These are phyloP conservation scores for Chalciporus sphaerocephalus DNA, from an alignment of 768 basidiomycete genomes.

Conservation along the genomic window DNA sequence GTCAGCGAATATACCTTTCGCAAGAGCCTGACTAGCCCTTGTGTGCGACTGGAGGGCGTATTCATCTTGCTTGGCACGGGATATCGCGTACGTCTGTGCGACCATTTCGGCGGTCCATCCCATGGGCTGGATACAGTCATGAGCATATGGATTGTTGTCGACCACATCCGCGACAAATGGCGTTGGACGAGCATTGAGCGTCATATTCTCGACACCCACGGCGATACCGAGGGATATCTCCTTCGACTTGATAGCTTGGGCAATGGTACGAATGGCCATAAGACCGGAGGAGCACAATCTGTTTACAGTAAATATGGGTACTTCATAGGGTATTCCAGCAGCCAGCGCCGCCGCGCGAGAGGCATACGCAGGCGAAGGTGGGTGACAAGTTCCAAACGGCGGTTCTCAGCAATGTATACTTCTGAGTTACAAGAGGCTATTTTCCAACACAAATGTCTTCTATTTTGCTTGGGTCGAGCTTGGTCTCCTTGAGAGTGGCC, in stretches of 20 bases:
- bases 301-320: conserved; percentile 89
- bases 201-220: conserved; percentile 80
- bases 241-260: conserved; percentile 78
- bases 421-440: conserved; percentile 14
- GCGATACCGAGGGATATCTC: conserved; percentile 88
- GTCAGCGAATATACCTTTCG: conserved; percentile 68
- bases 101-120: conserved; percentile 95
- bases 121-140: conserved; percentile 86
- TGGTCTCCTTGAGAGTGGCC: conserved; percentile 64
- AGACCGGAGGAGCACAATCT: conserved; percentile 91
- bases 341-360: conserved; percentile 84
- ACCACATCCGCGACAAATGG: conserved; percentile 61
- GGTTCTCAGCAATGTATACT: not conserved
- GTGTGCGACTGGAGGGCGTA: conserved; percentile 86
- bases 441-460: conserved; percentile 83
- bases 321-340: conserved; percentile 81
- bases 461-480: conserved; percentile 64
- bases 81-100: conserved; percentile 69
- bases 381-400: conserved; percentile 70
- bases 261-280: conserved; percentile 88
- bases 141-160: conserved; percentile 55
- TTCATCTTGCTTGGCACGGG: conserved; percentile 81
- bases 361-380: conserved; percentile 74
- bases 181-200: conserved; percentile 70
- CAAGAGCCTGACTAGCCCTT: conserved; percentile 68